A percentile compares a stretch with the other conserved stretches of the same genome.
Evolutionary conservation across 352 stramenopile genomes (phyloP).

Genomic region (Phytophthora cactorum): DNA sequence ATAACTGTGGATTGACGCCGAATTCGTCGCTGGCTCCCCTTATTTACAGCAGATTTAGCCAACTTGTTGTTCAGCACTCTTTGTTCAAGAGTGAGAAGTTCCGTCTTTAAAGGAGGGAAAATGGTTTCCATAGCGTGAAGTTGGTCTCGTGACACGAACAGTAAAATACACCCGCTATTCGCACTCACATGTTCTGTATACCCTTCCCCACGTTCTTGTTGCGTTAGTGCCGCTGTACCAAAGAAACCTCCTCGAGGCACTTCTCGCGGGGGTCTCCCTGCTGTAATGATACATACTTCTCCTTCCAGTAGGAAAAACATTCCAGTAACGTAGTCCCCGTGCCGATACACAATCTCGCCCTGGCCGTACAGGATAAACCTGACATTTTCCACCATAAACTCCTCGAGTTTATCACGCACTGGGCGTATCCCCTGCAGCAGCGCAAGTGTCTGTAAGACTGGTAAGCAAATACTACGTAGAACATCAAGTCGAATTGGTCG

Average conservation of each 20-base stretch:
- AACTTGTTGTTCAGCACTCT: conserved; percentile 48
- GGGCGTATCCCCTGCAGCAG: conserved; percentile 41
- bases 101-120: conserved; percentile 53
- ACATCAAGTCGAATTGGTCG: conserved; percentile 54
- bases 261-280: conserved; percentile 26
- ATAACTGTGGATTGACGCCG: conserved; percentile 25
- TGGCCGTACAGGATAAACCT: conserved; percentile 67
- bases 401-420: conserved; percentile 42
- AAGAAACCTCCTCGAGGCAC: conserved; percentile 55
- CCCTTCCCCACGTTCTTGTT: conserved; percentile 51
- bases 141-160: conserved; percentile 58
- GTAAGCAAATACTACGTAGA: conserved; percentile 49
- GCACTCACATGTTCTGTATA: conserved; percentile 61
- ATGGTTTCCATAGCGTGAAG: conserved; percentile 54
- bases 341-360: conserved; percentile 60
- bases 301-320: conserved; percentile 70
- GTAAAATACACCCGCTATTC: conserved; percentile 60
- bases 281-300: conserved; percentile 47
- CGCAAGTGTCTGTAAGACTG: conserved; percentile 51
- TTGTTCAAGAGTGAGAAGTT: conserved; percentile 51
- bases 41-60: conserved; percentile 31
- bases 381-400: conserved; percentile 53
- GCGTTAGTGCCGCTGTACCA: conserved; percentile 47
- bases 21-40: conserved; percentile 12
- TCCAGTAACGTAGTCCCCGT: conserved; percentile 60